These are phyloP conservation scores for Stenogyne calaminthoides DNA, from an alignment of 305 asterid genomes.

Conservation along the genomic window DNA sequence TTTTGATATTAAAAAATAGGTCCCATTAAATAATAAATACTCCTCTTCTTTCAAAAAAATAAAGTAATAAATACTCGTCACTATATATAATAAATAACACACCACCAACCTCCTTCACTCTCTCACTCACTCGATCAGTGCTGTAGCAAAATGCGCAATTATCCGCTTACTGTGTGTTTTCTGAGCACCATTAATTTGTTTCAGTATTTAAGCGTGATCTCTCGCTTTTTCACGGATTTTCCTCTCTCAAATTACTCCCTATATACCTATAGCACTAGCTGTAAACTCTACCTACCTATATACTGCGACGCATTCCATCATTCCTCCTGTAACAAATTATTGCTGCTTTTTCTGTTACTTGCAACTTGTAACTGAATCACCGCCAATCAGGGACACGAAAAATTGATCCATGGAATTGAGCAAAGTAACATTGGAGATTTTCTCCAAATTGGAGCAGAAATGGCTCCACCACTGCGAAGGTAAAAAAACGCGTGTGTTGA, in stretches of 20 bases:
- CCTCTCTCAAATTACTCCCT: slow-evolving; percentile 22
- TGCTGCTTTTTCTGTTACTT: not conserved
- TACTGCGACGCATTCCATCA: not conserved
- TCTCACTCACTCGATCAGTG: not conserved
- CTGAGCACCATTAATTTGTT: slow-evolving; percentile 49
- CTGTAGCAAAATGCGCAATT: slow-evolving; percentile 27
- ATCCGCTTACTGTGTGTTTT: slow-evolving; percentile 29
- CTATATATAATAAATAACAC: slow-evolving; percentile 11
- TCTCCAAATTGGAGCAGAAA: slow-evolving; percentile 80
- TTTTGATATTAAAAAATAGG: no score
- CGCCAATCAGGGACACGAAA: not conserved
- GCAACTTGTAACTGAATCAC: not conserved
- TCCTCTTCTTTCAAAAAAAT: no score
- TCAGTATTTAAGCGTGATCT: slow-evolving; percentile 57
- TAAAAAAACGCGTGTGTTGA: slow-evolving; percentile 67
- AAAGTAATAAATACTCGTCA: not conserved
- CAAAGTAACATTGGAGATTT: slow-evolving; percentile 69
- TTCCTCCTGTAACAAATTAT: slow-evolving; percentile 14
- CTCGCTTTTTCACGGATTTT: slow-evolving; percentile 52
- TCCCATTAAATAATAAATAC: not conserved
- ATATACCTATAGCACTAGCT: slow-evolving; percentile 8
- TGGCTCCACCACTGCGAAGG: slow-evolving; percentile 79
- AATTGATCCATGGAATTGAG: slow-evolving; percentile 56
- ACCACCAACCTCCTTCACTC: slow-evolving; percentile 34
- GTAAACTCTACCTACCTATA: slow-evolving; percentile 12